A percentile compares a stretch with the other conserved stretches of the same genome.
Evolutionary conservation across 768 basidiomycete species (phyloP).

Genomic region (Phlebiopsis flavidoalba): DNA sequence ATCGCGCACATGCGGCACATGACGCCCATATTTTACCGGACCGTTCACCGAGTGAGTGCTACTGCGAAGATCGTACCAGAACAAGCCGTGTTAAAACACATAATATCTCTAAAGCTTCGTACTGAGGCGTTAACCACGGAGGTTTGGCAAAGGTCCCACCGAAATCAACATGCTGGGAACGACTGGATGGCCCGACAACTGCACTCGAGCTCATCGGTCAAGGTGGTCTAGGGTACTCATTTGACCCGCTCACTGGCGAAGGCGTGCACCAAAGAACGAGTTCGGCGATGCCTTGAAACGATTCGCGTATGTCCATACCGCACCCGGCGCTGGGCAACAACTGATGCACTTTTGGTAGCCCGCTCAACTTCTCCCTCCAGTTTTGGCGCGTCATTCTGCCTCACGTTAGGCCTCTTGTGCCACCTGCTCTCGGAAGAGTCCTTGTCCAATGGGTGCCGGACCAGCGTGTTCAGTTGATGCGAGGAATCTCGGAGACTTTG

Average conservation of each 20-base stretch:
- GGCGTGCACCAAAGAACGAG: conserved; percentile 11
- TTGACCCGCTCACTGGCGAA: conserved; percentile 22
- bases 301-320: conserved; percentile 7
- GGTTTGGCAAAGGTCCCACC: neutral
- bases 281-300: conserved; percentile 22
- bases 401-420: conserved; percentile 9
- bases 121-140: conserved; percentile 13
- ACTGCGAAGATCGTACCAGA: too few species aligned
- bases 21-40: conserved; percentile 14
- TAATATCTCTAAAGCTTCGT: conserved; percentile 11
- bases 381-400: conserved; percentile 15
- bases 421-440: conserved; percentile 27
- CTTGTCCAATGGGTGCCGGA: conserved; percentile 30
- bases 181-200: conserved; percentile 22
- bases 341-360: too few species aligned
- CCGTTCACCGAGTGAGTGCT: conserved; percentile 9
- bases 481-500: conserved; percentile 32
- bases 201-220: conserved; percentile 24
- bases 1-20: conserved; percentile 15
- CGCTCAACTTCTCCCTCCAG: neutral
- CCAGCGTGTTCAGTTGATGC: conserved; percentile 25
- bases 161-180: conserved; percentile 21
- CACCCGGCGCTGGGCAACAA: neutral
- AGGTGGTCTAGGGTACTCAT: conserved; percentile 21
- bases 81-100: neutral